Conservation (phyloP, 371 early-diverging fungal species). For the Zychaea mexicana region DNA sequence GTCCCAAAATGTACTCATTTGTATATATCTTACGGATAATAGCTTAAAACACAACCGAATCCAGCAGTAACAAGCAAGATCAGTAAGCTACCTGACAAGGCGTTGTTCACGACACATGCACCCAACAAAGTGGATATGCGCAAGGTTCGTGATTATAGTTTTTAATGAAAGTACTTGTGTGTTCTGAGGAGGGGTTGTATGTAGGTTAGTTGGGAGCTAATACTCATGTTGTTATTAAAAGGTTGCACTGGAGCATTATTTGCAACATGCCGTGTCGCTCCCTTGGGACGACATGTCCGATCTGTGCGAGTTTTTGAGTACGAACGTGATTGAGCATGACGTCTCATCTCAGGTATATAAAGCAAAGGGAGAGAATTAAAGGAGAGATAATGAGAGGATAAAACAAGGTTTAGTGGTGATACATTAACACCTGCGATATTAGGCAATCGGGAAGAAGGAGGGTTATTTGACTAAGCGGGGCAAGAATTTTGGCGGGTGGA, state of each 20-base stretch:
- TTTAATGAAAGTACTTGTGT: background rate
- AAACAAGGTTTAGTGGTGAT: slow-evolving; percentile 7
- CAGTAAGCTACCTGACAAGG: slow-evolving; percentile 83
- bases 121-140: slow-evolving; percentile 76
- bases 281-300: slow-evolving; percentile 67
- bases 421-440: slow-evolving; percentile 7
- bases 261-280: slow-evolving; percentile 66
- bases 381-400: background rate
- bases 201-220: too few relatives aligned
- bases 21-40: background rate
- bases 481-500: slow-evolving; percentile 89
- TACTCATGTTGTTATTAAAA: slow-evolving; percentile 6
- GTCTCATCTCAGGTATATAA: background rate
- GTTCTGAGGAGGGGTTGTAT: too few relatives aligned
- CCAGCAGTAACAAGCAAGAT: slow-evolving; percentile 52
- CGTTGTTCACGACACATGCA: slow-evolving; percentile 72
- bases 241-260: slow-evolving; percentile 76
- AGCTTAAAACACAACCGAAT: slow-evolving; percentile 57
- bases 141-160: slow-evolving; percentile 40
- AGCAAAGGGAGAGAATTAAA: background rate
- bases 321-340: slow-evolving; percentile 58
- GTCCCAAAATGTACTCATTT: background rate
- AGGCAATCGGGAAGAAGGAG: slow-evolving; percentile 42
- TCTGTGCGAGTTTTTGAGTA: slow-evolving; percentile 76
- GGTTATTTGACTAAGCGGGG: slow-evolving; percentile 88